Evolutionary conservation across 345 rosid species (phyloP).

Genomic region (Boechera retrofracta): DNA sequence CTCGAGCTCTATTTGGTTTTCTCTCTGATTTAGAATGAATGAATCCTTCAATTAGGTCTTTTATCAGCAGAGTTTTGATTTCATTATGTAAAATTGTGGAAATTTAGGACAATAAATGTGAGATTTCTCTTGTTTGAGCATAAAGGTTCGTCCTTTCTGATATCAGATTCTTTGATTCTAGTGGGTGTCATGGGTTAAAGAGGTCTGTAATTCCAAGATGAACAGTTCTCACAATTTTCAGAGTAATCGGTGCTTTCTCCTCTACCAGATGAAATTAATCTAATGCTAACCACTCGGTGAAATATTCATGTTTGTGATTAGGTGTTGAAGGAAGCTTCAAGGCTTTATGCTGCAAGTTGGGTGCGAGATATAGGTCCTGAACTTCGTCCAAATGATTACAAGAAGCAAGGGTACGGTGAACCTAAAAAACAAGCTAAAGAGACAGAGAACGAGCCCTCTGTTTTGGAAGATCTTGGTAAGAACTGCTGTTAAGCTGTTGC

Average conservation of each 20-base stretch:
- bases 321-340: conserved; percentile 89
- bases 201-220: conserved; percentile 7
- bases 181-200: background rate
- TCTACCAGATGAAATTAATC: background rate
- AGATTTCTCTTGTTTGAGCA: conserved; percentile 7
- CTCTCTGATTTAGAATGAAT: background rate
- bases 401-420: conserved; percentile 60
- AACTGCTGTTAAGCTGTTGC: background rate
- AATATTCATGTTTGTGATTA: conserved; percentile 36
- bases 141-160: conserved; percentile 6
- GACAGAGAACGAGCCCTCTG: conserved; percentile 68
- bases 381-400: conserved; percentile 81
- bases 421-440: conserved; percentile 43
- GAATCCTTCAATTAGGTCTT: background rate
- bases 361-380: conserved; percentile 95
- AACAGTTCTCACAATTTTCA: background rate
- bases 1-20: background rate
- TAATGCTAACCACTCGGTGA: conserved; percentile 4
- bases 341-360: conserved; percentile 95
- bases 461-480: conserved; percentile 89
- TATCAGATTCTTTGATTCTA: background rate
- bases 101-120: background rate
- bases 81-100: conserved; percentile 3
- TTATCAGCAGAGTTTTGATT: background rate
- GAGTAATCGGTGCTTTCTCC: conserved; percentile 10